Evolutionary conservation across 495 filamentous ascomycete species (phyloP).

Genomic region (Lineolata rhizophorae): DNA sequence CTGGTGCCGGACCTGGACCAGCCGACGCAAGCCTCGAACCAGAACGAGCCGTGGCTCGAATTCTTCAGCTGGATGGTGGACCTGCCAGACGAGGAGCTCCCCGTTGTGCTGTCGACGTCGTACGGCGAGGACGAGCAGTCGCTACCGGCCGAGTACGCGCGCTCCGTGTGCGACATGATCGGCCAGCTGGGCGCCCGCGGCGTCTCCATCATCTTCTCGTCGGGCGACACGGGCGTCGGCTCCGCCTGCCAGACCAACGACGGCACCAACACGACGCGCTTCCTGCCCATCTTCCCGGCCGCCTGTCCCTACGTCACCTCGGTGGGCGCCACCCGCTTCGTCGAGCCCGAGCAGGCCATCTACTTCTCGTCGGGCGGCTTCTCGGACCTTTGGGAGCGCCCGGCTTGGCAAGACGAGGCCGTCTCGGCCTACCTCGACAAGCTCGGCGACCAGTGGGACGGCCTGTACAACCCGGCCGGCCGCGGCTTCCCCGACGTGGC

Average conservation of each 20-base stretch:
- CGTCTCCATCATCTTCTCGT: conserved; percentile 47
- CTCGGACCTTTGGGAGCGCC: conserved; percentile 38
- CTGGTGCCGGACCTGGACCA: conserved; percentile 41
- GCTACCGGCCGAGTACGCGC: conserved; percentile 43
- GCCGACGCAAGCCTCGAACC: conserved; percentile 27
- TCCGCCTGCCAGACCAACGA: conserved; percentile 42
- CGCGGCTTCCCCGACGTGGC: conserved; percentile 56
- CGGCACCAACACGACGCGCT: conserved; percentile 40
- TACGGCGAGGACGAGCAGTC: conserved; percentile 71
- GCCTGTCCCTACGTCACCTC: conserved; percentile 53
- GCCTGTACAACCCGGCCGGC: conserved; percentile 35
- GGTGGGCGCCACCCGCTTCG: conserved; percentile 42
- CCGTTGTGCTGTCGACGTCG: conserved; percentile 53
- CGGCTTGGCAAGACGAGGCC: conserved; percentile 35
- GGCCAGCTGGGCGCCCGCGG: conserved; percentile 55
- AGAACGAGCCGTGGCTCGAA: conserved; percentile 58
- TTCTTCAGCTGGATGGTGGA: conserved; percentile 43
- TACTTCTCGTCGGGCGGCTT: conserved; percentile 41
- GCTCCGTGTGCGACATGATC: conserved; percentile 45
- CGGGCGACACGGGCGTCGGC: conserved; percentile 53
- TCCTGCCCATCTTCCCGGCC: conserved; percentile 49
- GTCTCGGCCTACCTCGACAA: conserved; percentile 33
- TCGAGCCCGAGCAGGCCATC: conserved; percentile 36
- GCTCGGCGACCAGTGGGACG: conserved; percentile 22
- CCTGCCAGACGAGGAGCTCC: conserved; percentile 37